Evolutionary conservation across 2,329 filamentous ascomycete species (phyloP), one percentile per base, ranked within the genome.

Genomic region (Alternaria rosae): DNA sequence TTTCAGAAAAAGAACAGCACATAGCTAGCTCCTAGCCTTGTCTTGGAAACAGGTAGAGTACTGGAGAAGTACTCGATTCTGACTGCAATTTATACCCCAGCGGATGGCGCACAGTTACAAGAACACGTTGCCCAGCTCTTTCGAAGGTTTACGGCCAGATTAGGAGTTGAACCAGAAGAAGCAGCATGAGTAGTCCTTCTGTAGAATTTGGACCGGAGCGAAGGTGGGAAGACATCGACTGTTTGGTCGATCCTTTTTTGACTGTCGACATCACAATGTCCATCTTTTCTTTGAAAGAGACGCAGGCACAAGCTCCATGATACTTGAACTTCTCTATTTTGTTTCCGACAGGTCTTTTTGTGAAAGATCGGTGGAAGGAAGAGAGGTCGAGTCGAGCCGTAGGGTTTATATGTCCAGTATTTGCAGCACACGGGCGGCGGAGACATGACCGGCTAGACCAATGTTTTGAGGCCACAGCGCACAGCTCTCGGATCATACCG

Each of bases 311-410:
- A 17, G 17, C 35, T 11, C 35, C 15, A 17, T 17, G 10, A 0
- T 25, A 6, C 23, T 6, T 25, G 3, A 25, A 2, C 5, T 8
- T 25, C 1, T 6, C 1, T 25, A 6, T 25, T 38, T 17, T 38
- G 35, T 38, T 38, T 17, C 35, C n/a, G 9, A 38, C 3, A 17
- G 4, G 35, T 17, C n/a, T 38, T 38, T 38, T 6, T 2, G 35
- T 6, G n/a, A 1, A 1, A 38, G 0, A 1, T 38, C 10, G 35
- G 5, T 17, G 15, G n/a, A 17, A 17, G 15, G n/a, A 5, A 1
- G 35, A 38, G n/a, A 17, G 35, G 9, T 3, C 35, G n/a, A 17
- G 35, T 38, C n/a, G n/a, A 38, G 35, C 3, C 35, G 35, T 17
- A 17, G 4, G 2, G 0, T 38, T 38, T 17, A 38, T 38, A 38